Evolutionary conservation across 2,329 filamentous ascomycete genomes (phyloP).

Genomic region (Alternaria conjuncta): DNA sequence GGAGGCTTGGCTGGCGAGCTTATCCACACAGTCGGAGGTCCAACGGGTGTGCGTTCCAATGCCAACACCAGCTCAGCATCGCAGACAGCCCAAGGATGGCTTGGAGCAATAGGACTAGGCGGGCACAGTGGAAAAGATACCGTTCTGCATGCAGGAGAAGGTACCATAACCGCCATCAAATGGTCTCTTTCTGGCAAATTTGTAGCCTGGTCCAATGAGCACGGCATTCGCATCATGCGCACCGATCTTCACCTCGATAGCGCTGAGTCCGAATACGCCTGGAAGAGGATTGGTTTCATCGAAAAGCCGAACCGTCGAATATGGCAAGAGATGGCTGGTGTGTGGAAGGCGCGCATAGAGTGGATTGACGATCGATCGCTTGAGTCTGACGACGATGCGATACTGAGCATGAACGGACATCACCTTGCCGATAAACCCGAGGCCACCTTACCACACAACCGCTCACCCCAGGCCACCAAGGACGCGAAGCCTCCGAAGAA

Average conservation of each 20-base stretch:
- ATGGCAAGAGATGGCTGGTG: constrained; percentile 95
- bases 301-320: constrained; percentile 84
- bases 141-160: constrained; percentile 89
- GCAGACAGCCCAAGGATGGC: constrained; percentile 86
- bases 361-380: constrained; percentile 89
- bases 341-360: constrained; percentile 90
- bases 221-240: constrained; percentile 97
- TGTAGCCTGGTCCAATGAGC: constrained; percentile 94
- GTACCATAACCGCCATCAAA: constrained; percentile 86
- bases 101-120: constrained; percentile 84
- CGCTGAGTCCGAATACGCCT: constrained; percentile 79
- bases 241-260: constrained; percentile 82
- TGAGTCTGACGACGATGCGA: constrained; percentile 71
- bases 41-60: constrained; percentile 76
- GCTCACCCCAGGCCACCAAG: constrained; percentile 53
- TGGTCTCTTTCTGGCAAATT: constrained; percentile 95
- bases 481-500: constrained; percentile 40
- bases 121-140: constrained; percentile 81
- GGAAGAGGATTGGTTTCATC: constrained; percentile 93
- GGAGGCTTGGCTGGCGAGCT: constrained; percentile 88
- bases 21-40: constrained; percentile 83
- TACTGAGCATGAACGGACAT: constrained; percentile 44
- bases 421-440: constrained; percentile 43
- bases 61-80: constrained; percentile 88
- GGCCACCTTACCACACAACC: constrained; percentile 50